Evolutionary conservation across 2,329 filamentous ascomycete species (phyloP).

Genomic region (Didymella exigua): DNA sequence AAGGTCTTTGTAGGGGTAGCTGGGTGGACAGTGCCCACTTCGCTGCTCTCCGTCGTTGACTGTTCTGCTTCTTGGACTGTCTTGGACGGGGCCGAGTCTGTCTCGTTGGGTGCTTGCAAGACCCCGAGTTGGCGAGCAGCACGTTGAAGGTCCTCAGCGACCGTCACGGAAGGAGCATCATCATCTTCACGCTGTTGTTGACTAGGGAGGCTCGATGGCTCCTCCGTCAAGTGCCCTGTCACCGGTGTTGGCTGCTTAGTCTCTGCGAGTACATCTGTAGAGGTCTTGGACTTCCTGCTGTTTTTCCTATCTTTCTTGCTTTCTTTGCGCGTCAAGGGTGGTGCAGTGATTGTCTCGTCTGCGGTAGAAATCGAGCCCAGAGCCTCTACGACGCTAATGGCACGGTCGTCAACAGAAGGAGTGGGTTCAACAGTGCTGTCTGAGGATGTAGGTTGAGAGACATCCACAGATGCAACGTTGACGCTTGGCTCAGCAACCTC

Average conservation of each 20-base stretch:
- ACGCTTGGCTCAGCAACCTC: not conserved
- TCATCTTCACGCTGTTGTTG: not conserved
- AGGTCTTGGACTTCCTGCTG: slow-evolving; percentile 22
- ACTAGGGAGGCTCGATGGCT: not conserved
- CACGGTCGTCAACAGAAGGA: not conserved
- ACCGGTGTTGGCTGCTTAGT: not conserved
- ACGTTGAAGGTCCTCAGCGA: not conserved
- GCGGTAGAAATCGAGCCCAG: not conserved
- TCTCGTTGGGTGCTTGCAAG: not conserved
- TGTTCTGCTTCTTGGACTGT: not conserved
- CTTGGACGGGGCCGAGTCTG: not conserved
- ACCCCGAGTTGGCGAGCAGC: not conserved
- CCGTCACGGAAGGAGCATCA: not conserved
- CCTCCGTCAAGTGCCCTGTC: not conserved
- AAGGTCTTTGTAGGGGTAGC: slow-evolving; percentile 2
- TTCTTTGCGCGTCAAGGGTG: slow-evolving; percentile 28
- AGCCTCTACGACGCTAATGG: slow-evolving; percentile 15
- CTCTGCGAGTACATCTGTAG: not conserved
- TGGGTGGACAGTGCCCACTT: not conserved
- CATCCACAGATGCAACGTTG: not conserved
- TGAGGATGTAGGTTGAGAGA: not conserved
- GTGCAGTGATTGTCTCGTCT: slow-evolving; percentile 16
- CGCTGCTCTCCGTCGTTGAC: not conserved
- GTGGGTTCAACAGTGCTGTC: not conserved
- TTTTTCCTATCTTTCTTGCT: slow-evolving; percentile 45